These are phyloP conservation scores for Penicillium herquei DNA, from an alignment of 495 filamentous ascomycete genomes.

Conservation along the genomic window DNA sequence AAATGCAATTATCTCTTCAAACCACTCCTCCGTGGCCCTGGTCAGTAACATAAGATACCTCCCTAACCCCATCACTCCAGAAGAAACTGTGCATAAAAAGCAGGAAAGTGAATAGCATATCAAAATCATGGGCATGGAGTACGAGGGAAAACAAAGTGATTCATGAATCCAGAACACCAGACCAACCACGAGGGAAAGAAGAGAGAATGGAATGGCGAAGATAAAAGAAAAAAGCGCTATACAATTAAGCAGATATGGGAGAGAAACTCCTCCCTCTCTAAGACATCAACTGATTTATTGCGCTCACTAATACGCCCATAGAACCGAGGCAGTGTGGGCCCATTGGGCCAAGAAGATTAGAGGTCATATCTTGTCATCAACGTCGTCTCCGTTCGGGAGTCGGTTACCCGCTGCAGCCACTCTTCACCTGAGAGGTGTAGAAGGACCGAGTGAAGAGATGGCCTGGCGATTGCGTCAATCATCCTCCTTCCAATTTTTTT, in stretches of 20 bases:
- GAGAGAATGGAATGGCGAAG: constrained; percentile 8
- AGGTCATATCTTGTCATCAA: constrained; percentile 36
- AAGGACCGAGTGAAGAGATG: constrained; percentile 10
- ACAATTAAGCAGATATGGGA: constrained; percentile 24
- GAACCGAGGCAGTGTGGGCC: constrained; percentile 24
- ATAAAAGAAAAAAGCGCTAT: constrained; percentile 24
- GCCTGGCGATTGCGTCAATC: constrained; percentile 15
- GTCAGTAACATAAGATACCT: constrained; percentile 10
- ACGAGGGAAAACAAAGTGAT: not conserved
- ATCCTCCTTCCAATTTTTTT: constrained; percentile 17
- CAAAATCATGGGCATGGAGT: not conserved
- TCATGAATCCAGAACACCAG: constrained; percentile 25
- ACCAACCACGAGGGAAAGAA: constrained; percentile 14
- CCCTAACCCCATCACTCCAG: constrained; percentile 12
- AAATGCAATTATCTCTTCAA: constrained; percentile 18
- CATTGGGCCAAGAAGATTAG: constrained; percentile 22
- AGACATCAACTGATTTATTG: constrained; percentile 29
- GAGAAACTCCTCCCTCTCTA: constrained; percentile 21
- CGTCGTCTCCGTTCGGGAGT: constrained; percentile 29
- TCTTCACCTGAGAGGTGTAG: constrained; percentile 5
- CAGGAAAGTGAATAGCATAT: constrained; percentile 1
- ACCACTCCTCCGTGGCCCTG: constrained; percentile 5
- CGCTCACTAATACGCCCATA: constrained; percentile 27
- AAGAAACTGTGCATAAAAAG: constrained; percentile 11
- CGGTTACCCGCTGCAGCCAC: constrained; percentile 22